These are phyloP conservation scores for Castanea crenata DNA, from an alignment of 306 rosid genomes.

Conservation along the genomic window DNA sequence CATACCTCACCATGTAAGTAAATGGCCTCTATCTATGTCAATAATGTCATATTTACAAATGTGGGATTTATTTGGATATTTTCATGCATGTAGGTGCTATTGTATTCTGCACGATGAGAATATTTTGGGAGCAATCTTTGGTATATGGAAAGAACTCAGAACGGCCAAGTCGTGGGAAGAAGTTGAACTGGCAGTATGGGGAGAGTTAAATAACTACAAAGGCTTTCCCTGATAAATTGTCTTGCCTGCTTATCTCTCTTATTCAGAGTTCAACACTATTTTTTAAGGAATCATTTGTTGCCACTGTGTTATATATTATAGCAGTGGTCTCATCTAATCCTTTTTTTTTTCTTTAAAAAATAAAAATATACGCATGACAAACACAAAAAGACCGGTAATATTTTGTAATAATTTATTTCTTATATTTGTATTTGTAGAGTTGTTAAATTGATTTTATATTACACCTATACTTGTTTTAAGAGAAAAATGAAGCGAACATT, in stretches of 20 bases:
- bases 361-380: background rate
- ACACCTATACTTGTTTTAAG: too few relatives aligned
- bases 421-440: too few relatives aligned
- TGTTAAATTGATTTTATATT: too few relatives aligned
- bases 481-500: too few relatives aligned
- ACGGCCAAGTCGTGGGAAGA: slow-evolving; percentile 86
- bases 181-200: slow-evolving; percentile 79
- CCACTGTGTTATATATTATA: background rate
- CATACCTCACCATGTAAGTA: slow-evolving; percentile 89
- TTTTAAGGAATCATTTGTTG: background rate
- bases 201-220: slow-evolving; percentile 67
- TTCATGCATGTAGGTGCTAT: slow-evolving; percentile 64
- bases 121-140: slow-evolving; percentile 81
- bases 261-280: background rate
- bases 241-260: slow-evolving; percentile 5
- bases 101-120: slow-evolving; percentile 86
- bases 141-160: slow-evolving; percentile 70
- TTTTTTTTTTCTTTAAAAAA: background rate
- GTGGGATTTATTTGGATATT: background rate
- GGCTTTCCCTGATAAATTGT: slow-evolving; percentile 53
- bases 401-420: background rate
- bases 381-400: background rate
- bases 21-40: background rate
- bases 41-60: background rate
- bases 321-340: background rate